These are phyloP conservation scores for Talaromyces liani DNA, from an alignment of 495 filamentous ascomycete species.

Conservation along the genomic window DNA sequence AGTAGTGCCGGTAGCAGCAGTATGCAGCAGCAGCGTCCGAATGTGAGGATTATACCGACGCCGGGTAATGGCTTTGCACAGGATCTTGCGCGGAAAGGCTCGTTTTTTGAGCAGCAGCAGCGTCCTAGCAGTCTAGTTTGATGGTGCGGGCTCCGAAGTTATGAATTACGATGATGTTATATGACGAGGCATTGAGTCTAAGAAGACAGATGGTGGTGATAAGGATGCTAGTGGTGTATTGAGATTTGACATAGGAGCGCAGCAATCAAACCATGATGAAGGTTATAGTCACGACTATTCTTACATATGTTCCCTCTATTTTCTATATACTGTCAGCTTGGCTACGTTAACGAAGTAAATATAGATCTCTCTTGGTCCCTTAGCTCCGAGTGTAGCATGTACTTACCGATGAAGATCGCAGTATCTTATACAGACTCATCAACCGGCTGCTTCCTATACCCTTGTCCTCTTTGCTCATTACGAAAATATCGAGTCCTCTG, in stretches of 20 bases:
- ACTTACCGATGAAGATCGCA: background rate
- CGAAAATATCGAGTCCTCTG: background rate
- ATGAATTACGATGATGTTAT: background rate
- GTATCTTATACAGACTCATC: too few relatives aligned
- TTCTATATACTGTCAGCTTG: too few relatives aligned
- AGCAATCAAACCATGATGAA: background rate
- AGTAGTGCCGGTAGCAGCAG: background rate
- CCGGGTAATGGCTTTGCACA: conserved; percentile 8
- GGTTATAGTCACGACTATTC: background rate
- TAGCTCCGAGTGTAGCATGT: background rate
- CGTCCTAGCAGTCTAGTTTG: background rate
- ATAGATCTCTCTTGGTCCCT: background rate
- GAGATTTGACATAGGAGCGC: background rate
- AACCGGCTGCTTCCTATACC: too few relatives aligned
- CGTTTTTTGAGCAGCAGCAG: conserved; percentile 2
- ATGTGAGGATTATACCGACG: background rate
- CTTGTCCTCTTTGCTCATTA: too few relatives aligned
- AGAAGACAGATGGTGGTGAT: background rate
- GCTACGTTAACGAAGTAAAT: background rate
- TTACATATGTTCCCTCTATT: too few relatives aligned
- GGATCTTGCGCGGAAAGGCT: conserved; percentile 1
- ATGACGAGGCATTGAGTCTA: background rate
- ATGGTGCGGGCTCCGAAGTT: background rate
- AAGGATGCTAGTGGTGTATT: background rate
- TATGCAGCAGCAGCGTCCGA: background rate